Conservation (phyloP, 2,329 filamentous ascomycete species). For the Calycina herbarum region DNA sequence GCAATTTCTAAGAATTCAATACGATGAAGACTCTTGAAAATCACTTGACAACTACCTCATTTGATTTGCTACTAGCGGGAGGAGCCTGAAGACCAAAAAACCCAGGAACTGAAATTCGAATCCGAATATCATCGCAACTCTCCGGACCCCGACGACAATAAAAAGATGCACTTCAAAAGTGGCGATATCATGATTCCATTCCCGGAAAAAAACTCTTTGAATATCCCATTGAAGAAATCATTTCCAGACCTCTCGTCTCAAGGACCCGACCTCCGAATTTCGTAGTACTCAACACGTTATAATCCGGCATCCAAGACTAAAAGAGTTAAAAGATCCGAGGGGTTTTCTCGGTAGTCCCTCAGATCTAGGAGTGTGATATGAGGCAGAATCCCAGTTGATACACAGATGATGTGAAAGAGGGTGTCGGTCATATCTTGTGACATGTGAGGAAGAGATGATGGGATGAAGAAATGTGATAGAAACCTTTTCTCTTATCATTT, state of each 20-base stretch:
- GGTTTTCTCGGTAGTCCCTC: neutral
- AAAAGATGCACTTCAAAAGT: neutral
- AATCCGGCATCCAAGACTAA: neutral
- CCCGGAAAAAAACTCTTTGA: neutral
- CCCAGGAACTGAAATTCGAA: too few relatives aligned
- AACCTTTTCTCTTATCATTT: neutral
- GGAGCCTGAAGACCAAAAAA: too few relatives aligned
- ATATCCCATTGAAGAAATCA: neutral
- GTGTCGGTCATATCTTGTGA: neutral
- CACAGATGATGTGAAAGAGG: neutral
- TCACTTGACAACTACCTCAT: too few relatives aligned
- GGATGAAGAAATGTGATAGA: conserved; percentile 6
- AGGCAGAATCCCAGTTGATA: neutral
- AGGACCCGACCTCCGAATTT: neutral
- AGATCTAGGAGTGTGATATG: neutral
- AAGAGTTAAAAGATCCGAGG: neutral
- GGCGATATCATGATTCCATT: neutral
- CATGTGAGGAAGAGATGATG: neutral
- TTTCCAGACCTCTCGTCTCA: neutral
- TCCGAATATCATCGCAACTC: neutral
- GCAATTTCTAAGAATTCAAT: too few relatives aligned
- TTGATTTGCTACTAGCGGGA: too few relatives aligned
- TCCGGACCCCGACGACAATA: neutral
- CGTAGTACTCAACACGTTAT: neutral
- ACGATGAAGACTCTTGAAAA: too few relatives aligned